Evolutionary conservation across 2,329 filamentous ascomycete species (phyloP).

Genomic region (Aspergillus felis): DNA sequence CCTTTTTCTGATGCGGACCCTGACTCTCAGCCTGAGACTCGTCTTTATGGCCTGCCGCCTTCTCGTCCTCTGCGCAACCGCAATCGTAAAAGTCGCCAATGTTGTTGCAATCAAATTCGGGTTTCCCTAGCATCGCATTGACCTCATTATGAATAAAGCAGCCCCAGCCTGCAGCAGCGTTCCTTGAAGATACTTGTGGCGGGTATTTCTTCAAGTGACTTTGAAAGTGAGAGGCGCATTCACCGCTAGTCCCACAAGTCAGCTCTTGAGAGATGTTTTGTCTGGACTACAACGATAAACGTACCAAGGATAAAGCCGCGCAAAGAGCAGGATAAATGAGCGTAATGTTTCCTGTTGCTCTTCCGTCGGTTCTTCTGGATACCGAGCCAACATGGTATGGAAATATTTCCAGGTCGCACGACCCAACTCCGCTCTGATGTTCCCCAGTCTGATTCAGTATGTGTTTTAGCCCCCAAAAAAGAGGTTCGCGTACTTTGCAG

Average conservation of each 20-base stretch:
- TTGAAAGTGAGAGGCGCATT: constrained; percentile 63
- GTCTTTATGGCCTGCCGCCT: constrained; percentile 19
- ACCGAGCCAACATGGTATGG: constrained; percentile 64
- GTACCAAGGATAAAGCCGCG: constrained; percentile 62
- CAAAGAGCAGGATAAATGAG: constrained; percentile 61
- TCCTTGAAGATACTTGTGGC: constrained; percentile 60
- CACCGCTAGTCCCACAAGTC: constrained; percentile 45
- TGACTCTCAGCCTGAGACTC: neutral
- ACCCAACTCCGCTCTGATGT: constrained; percentile 56
- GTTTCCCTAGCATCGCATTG: constrained; percentile 59
- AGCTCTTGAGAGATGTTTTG: neutral
- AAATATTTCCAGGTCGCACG: constrained; percentile 64
- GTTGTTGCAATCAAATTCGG: constrained; percentile 60
- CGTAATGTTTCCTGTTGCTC: constrained; percentile 59
- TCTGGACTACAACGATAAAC: neutral
- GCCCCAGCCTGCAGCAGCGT: constrained; percentile 61
- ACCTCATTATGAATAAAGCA: constrained; percentile 66
- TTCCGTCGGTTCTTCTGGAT: constrained; percentile 58
- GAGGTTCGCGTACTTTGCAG: constrained; percentile 39
- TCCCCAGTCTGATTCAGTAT: constrained; percentile 7
- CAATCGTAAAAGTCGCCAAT: constrained; percentile 66
- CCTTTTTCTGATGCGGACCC: neutral
- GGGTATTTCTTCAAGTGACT: constrained; percentile 59
- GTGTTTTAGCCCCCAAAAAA: neutral
- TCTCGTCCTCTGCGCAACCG: constrained; percentile 57